A percentile compares a stretch with the other conserved stretches of the same genome.
Conservation (phyloP, 805 yeast genomes). For the Zygoascus tannicola region DNA sequence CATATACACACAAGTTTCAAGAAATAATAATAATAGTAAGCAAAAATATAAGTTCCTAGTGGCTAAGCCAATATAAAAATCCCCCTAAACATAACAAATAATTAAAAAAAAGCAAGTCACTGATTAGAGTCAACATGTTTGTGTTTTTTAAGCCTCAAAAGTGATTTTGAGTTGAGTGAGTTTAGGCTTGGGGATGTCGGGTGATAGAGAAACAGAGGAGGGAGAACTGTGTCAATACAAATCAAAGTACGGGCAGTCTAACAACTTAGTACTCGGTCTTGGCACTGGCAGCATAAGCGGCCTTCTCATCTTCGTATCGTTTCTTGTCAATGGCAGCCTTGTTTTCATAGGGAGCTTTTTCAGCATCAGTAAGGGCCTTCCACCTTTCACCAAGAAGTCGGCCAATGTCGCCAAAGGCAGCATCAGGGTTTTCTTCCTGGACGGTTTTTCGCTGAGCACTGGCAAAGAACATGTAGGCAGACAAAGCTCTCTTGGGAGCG, state of each 20-base stretch:
- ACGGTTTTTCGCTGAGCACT: slow-evolving; percentile 95
- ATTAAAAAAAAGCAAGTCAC: too few relatives aligned
- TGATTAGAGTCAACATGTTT: too few relatives aligned
- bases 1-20: too few relatives aligned
- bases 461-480: slow-evolving; percentile 99
- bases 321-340: slow-evolving; percentile 95
- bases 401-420: slow-evolving; percentile 89
- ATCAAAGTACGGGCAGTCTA: not conserved
- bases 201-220: too few relatives aligned
- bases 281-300: slow-evolving; percentile 42
- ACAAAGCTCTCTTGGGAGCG: slow-evolving; percentile 97
- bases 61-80: too few relatives aligned
- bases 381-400: slow-evolving; percentile 91
- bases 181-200: too few relatives aligned
- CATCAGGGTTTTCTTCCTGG: slow-evolving; percentile 93
- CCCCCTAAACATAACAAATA: too few relatives aligned
- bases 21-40: too few relatives aligned
- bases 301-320: slow-evolving; percentile 95
- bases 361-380: slow-evolving; percentile 80
- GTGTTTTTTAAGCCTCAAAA: too few relatives aligned
- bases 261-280: slow-evolving; percentile 24
- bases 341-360: slow-evolving; percentile 81
- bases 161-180: too few relatives aligned
- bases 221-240: too few relatives aligned
- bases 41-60: too few relatives aligned